Conservation (phyloP, 2,329 filamentous ascomycete genomes). For the Ilyonectria robusta region DNA sequence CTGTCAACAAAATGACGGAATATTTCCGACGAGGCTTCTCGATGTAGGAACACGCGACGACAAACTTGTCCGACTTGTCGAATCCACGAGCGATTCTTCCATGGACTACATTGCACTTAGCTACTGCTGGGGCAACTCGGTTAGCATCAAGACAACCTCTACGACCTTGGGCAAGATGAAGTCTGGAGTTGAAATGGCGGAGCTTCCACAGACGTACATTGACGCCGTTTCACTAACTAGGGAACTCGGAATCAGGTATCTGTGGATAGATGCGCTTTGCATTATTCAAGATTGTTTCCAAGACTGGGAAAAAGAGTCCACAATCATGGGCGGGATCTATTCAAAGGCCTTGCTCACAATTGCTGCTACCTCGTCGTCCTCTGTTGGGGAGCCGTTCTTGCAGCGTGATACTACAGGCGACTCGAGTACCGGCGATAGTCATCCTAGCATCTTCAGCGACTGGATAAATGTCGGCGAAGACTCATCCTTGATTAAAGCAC, state of each 20-base stretch:
- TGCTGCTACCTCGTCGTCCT: slow-evolving; percentile 35
- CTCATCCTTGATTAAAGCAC: not conserved
- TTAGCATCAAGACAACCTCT: slow-evolving; percentile 16
- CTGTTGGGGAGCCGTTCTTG: slow-evolving; percentile 17
- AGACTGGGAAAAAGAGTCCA: slow-evolving; percentile 34
- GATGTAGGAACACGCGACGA: slow-evolving; percentile 22
- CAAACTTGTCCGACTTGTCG: slow-evolving; percentile 12
- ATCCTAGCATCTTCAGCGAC: not conserved
- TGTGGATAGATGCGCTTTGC: slow-evolving; percentile 28
- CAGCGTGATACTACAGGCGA: not conserved
- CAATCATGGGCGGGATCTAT: slow-evolving; percentile 36
- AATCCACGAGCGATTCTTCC: not conserved
- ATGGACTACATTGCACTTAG: slow-evolving; percentile 37
- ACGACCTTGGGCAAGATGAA: slow-evolving; percentile 25
- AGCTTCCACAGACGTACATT: slow-evolving; percentile 31
- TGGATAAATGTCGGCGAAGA: not conserved
- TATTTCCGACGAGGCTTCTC: slow-evolving; percentile 31
- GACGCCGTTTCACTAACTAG: slow-evolving; percentile 15
- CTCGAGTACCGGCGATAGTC: not conserved
- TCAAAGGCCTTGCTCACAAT: slow-evolving; percentile 35
- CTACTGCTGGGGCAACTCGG: slow-evolving; percentile 38
- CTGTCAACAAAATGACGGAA: slow-evolving; percentile 11
- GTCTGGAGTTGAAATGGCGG: slow-evolving; percentile 7
- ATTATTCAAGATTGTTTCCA: slow-evolving; percentile 24
- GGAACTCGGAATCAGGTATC: slow-evolving; percentile 13